phyloP scores from a whole-genome alignment of 306 rosid species.

The Prunus fruticosa region DNA sequence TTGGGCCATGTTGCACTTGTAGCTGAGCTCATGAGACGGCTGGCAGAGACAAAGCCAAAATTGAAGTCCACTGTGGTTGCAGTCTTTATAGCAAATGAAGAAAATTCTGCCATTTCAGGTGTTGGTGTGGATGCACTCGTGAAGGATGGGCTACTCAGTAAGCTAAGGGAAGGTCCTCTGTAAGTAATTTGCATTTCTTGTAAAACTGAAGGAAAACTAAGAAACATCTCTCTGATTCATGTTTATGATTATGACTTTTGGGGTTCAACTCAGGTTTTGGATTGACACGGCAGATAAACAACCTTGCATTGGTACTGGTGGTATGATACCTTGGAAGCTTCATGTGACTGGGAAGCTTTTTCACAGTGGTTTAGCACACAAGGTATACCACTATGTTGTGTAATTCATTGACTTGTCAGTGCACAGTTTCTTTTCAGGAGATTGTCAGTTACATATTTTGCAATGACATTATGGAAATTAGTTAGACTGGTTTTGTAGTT shows the following conservation, averaged over 20 bases:
- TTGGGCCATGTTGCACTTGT: constrained; percentile 92
- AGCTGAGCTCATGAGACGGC: constrained; percentile 77
- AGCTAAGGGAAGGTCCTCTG: constrained; percentile 82
- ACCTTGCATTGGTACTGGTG: constrained; percentile 94
- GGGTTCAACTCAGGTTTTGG: constrained; percentile 63
- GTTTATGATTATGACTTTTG: constrained; percentile 20
- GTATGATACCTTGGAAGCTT: constrained; percentile 90
- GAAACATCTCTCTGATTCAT: not conserved
- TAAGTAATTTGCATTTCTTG: constrained; percentile 38
- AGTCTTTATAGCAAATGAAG: constrained; percentile 88
- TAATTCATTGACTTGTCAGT: not conserved
- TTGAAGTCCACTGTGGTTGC: constrained; percentile 83
- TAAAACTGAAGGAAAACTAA: not conserved
- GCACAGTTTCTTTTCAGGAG: not conserved
- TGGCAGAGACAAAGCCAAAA: constrained; percentile 65
- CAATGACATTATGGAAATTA: not conserved
- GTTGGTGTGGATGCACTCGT: constrained; percentile 91
- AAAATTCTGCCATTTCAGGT: constrained; percentile 76
- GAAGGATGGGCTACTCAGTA: constrained; percentile 65
- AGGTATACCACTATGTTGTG: constrained; percentile 33
- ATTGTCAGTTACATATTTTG: not conserved
- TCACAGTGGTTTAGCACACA: constrained; percentile 89
- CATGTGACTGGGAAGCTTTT: constrained; percentile 78
- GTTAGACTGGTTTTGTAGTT: not conserved
- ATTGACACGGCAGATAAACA: constrained; percentile 91